A percentile compares a stretch with the other conserved stretches of the same genome.
phyloP scores from a whole-genome alignment of 768 basidiomycete species.

The Russula ochroleuca region DNA sequence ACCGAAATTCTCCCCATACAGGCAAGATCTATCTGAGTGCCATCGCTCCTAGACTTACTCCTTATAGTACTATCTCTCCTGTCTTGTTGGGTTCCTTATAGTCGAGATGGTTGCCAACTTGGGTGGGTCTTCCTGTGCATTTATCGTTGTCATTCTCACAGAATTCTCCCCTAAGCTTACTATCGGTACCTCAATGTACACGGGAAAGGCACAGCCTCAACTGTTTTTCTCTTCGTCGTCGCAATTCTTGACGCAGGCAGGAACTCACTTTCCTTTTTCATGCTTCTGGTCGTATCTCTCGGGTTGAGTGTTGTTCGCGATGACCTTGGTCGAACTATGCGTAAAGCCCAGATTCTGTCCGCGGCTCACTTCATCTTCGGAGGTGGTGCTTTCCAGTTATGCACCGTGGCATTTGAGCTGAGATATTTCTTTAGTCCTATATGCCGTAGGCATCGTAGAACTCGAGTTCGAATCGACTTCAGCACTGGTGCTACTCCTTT shows the following conservation, averaged over 20 bases:
- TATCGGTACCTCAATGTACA: slow-evolving; percentile 93
- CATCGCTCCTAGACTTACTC: slow-evolving; percentile 13
- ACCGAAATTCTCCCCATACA: slow-evolving; percentile 86
- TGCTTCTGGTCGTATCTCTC: slow-evolving; percentile 87
- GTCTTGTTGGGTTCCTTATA: slow-evolving; percentile 77
- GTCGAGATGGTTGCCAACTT: slow-evolving; percentile 94
- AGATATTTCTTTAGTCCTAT: slow-evolving; percentile 55
- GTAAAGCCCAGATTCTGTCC: slow-evolving; percentile 75
- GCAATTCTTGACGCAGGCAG: slow-evolving; percentile 94
- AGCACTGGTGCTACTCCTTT: slow-evolving; percentile 74
- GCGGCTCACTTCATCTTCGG: slow-evolving; percentile 89
- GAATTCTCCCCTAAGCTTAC: slow-evolving; percentile 51
- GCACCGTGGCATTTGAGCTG: neutral
- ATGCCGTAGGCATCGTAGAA: slow-evolving; percentile 92
- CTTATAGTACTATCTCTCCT: slow-evolving; percentile 82
- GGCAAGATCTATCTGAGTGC: slow-evolving; percentile 40
- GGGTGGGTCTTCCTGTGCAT: slow-evolving; percentile 45
- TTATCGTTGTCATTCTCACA: neutral
- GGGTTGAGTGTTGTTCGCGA: slow-evolving; percentile 92
- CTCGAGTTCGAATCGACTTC: slow-evolving; percentile 89
- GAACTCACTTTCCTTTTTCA: slow-evolving; percentile 92
- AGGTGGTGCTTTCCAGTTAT: slow-evolving; percentile 50
- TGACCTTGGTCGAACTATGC: slow-evolving; percentile 79
- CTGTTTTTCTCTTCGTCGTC: slow-evolving; percentile 91
- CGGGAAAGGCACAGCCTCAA: slow-evolving; percentile 66